Base-by-base conservation (phyloP, 805 yeast genomes). In the Candida ascalaphidarum region DNA sequence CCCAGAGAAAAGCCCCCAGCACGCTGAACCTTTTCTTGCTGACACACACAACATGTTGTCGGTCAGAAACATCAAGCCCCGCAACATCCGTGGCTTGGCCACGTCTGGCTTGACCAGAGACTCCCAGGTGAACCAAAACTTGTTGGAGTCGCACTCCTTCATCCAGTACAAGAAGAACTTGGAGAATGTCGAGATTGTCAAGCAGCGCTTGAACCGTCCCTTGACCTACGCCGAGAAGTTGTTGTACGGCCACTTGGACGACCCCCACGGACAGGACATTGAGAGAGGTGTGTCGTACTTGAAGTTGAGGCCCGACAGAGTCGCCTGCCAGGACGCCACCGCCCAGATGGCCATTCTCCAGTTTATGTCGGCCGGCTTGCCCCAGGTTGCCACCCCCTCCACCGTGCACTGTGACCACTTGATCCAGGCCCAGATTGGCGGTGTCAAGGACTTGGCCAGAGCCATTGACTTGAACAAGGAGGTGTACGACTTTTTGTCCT, bases 251-350 rank as follows among this genome's bases (percentile, higher is more conserved):
- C 97, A 89, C 66, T 73, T 89, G 58, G 95, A 82, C 52, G 75
- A 89, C 51, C 96, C 96, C 38, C 88, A 81, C 46, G 86, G 74
- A 43, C 85, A 85, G 62, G 78, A 81, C 40, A 75, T 81, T 45
- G 68, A 71, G 50, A 80, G 97, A 58, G 96, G 97, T 54, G 73
- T 76, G 33, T 80, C 92, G 27, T 89, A 89, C 66, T 72, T 88
- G 61, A 89, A 89, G 65, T 73, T 89, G 55, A 80, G 94, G 65
- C 97, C 97, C 31, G 97, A 88, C 61, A 77, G 97, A 61, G 96
- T 89, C 37, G 96, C 96, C 27, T 86, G 95, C 81, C 97, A 88
- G 70, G 97, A 88, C 69, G 97, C 97, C 33, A 85, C 96, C 34
- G 96, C 96, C 33, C 97, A 88, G 69, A 88, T 88, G 97, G 96